Evolutionary conservation across 1,284 basidiomycete species (phyloP).

Genomic region (Thecaphora thlaspeos): DNA sequence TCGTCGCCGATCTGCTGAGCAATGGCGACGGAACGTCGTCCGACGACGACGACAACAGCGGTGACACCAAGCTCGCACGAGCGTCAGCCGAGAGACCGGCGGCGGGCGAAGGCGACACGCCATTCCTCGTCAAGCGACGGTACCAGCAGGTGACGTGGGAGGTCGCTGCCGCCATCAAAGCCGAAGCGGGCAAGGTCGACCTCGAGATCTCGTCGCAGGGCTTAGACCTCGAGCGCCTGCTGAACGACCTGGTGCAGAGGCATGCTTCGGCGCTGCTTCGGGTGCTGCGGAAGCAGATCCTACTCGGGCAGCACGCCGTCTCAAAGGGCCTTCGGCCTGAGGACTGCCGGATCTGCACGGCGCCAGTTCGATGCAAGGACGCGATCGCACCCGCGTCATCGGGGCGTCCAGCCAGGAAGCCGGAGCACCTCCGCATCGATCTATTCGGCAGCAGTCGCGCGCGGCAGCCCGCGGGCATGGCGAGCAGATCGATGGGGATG

Average conservation of each 20-base stretch:
- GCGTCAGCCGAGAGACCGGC: too few species aligned
- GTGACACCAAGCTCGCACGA: neutral
- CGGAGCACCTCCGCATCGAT: conserved; percentile 22
- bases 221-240: conserved; percentile 23
- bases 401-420: conserved; percentile 13
- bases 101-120: too few species aligned
- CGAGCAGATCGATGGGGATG: conserved; percentile 2
- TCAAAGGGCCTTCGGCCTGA: conserved; percentile 25
- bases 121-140: conserved; percentile 13
- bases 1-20: conserved; percentile 16
- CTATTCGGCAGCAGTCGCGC: conserved; percentile 8
- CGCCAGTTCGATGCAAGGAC: conserved; percentile 15
- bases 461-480: neutral
- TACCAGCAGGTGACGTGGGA: conserved; percentile 21
- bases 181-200: conserved; percentile 10
- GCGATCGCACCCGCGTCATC: conserved; percentile 17
- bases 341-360: conserved; percentile 19
- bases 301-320: conserved; percentile 23
- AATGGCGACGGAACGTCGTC: conserved; percentile 3
- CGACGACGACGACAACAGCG: neutral
- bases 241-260: conserved; percentile 15
- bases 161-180: conserved; percentile 14
- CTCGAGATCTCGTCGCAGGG: conserved; percentile 13
- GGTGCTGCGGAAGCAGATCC: conserved; percentile 24
- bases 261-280: conserved; percentile 25